Base-by-base conservation (phyloP, 257 asterid genomes). In the Ocimum tenuiflorum region DNA sequence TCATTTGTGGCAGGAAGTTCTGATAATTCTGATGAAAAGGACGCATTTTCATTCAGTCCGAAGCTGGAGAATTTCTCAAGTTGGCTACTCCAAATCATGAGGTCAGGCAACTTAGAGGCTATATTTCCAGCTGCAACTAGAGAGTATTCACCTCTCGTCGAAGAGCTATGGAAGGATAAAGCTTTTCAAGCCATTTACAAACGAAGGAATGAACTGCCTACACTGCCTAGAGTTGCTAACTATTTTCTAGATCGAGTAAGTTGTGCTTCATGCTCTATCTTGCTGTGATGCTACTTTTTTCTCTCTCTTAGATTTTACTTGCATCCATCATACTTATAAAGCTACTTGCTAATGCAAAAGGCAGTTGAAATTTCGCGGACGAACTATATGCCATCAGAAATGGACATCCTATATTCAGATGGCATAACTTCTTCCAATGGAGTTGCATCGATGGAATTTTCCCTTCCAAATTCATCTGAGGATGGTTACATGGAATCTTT, bases 51-150 rank as follows among this genome's bases (percentile, higher is more conserved):
- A 35, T 76, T 94, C 69, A 75, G 78, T 71, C 89, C 84, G 27
- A 73, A 72, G 61, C 79, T 90, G 65, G 87, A 86, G 74, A 53
- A 65, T 36, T 90, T 94, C 73, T 76, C 97, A 0, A 84, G 68
- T 67, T 86, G 90, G 95, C 92, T 94, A 29, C 86, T 83, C 73
- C 87, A 88, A 73, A 70, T 85, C n/a, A 78, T 61, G 84, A 75
- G 68, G 79, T 75, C 88, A 1, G 99, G 97, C 71, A 86, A 86
- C 68, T 76, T 94, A 77, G 99, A 90, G 68, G 82, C 74, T 38
- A 77, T 90, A 54, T 90, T 91, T 39, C 96, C 97, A 47, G 97
- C 95, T 63, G 84, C 97, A 33, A 94, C 99, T 10, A 83, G 95
- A 49, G 95, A 78, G 75, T 88, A 88, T 61, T 78, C 97, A 10